phyloP scores from a whole-genome alignment of 2,329 filamentous ascomycete species.

The Aspergillus sp. region DNA sequence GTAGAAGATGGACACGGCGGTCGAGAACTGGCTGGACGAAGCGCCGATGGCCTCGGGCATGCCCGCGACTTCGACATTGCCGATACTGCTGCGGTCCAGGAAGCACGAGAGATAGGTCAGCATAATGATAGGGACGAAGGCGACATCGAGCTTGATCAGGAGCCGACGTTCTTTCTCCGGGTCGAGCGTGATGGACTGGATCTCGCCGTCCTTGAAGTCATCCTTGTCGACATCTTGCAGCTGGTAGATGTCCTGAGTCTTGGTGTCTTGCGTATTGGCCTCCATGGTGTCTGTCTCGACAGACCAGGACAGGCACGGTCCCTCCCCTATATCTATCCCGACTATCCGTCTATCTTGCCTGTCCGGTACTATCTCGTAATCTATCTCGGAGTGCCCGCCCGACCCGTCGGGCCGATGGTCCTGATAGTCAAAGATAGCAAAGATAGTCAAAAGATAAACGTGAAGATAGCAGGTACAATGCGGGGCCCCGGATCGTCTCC shows the following conservation, averaged over 20 bases:
- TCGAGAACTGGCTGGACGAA: slow-evolving; percentile 37
- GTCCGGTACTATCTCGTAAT: slow-evolving; percentile 3
- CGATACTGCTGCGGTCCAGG: slow-evolving; percentile 40
- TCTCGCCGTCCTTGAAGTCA: slow-evolving; percentile 11
- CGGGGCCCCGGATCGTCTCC: slow-evolving; percentile 2
- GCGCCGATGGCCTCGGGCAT: slow-evolving; percentile 41
- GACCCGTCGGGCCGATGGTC: slow-evolving; percentile 5
- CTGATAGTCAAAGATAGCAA: not conserved
- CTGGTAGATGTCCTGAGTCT: not conserved
- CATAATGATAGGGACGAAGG: slow-evolving; percentile 47
- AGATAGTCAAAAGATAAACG: not conserved
- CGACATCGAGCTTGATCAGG: slow-evolving; percentile 42
- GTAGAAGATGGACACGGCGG: slow-evolving; percentile 45
- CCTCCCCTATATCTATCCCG: not conserved
- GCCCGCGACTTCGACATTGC: slow-evolving; percentile 42
- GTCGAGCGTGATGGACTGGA: slow-evolving; percentile 31
- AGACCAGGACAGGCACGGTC: not conserved
- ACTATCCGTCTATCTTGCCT: not conserved
- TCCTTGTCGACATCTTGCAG: slow-evolving; percentile 7
- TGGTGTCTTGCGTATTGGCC: not conserved
- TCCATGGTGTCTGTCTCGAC: too few relatives aligned
- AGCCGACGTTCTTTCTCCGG: slow-evolving; percentile 39
- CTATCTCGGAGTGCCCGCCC: not conserved
- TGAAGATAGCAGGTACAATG: slow-evolving; percentile 13
- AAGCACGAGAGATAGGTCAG: slow-evolving; percentile 49